Evolutionary conservation across 441 rosid genomes (phyloP), one percentile per base, ranked within the genome.

Genomic region (Aquilaria agallochum): DNA sequence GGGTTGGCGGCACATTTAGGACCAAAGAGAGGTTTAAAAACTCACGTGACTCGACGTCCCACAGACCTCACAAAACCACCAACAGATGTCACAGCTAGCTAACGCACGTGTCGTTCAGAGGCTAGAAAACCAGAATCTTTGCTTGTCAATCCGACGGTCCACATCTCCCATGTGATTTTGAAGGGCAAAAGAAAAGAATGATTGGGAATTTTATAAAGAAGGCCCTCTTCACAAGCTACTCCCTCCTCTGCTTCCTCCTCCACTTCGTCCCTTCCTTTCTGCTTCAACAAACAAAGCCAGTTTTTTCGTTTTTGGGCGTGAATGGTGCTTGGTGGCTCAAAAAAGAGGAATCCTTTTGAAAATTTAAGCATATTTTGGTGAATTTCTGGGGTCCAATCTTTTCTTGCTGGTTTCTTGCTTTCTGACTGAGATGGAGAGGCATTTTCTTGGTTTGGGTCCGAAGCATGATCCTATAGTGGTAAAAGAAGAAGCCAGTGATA

Each of bases 401-500:
- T 53, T 30, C 49, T 31, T 40, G 55, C 20, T 42, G 53, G 11
- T 32, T 46, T 51, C 53, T 36, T 50, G 4, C 27, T 20, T 20
- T 20, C 27, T 20, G 27, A 20, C 27, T 20, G 49, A 61, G 12
- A 77, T 88, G 95, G 95, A 84, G 80, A 79, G 84, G 68, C 88
- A 86, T 68, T 90, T 88, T 62, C 65, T 84, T 47, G 88, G 90
- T 14, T 32, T 88, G 65, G 83, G 74, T 56, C 75, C 81, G 40
- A 81, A 68, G 65, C 62, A 58, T 64, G 47, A 63, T 73, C 73
- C 80, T 44, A 62, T 73, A 44, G 67, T 80, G 36, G 75, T 73
- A 50, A 84, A 84, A 56, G 86, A 77, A 51, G 95, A 81, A 53
- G 40, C 71, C 13, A 53, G 72, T 60, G 85, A 81, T 62, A 67